phyloP scores from a whole-genome alignment of 345 rosid species.

The Hibiscus syriacus region DNA sequence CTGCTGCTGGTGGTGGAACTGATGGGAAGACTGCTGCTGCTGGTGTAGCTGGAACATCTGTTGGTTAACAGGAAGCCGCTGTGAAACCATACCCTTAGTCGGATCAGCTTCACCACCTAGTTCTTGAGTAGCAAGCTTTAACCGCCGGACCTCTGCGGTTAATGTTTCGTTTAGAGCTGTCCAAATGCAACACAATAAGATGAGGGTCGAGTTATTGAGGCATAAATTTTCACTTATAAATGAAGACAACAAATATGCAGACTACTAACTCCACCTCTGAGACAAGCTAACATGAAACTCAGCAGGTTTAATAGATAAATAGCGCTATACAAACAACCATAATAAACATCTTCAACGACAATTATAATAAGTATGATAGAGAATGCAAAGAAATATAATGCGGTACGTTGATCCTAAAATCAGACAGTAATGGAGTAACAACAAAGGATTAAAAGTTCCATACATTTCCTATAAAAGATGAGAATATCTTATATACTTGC shows the following conservation, averaged over 20 bases:
- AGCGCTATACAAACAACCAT: no score
- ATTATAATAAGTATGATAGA: background rate
- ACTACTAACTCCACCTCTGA: background rate
- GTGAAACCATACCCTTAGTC: slow-evolving; percentile 37
- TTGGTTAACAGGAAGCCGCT: slow-evolving; percentile 34
- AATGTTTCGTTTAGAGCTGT: slow-evolving; percentile 60
- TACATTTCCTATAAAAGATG: background rate
- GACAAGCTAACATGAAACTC: background rate
- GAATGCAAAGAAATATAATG: background rate
- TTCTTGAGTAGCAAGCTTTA: slow-evolving; percentile 46
- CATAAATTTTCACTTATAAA: background rate
- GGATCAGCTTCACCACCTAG: slow-evolving; percentile 34
- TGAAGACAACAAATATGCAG: background rate
- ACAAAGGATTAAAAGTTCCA: background rate
- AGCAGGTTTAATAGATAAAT: background rate
- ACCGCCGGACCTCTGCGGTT: slow-evolving; percentile 48
- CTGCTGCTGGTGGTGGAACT: slow-evolving; percentile 18
- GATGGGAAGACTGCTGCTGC: slow-evolving; percentile 3
- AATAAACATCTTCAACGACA: background rate
- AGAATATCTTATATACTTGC: background rate
- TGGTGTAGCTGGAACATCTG: slow-evolving; percentile 31
- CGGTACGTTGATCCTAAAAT: background rate
- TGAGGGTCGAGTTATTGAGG: background rate
- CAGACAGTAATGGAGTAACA: background rate
- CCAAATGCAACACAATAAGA: background rate